Evolutionary conservation across 345 rosid genomes (phyloP).

Genomic region (Lumnitzera racemosa): DNA sequence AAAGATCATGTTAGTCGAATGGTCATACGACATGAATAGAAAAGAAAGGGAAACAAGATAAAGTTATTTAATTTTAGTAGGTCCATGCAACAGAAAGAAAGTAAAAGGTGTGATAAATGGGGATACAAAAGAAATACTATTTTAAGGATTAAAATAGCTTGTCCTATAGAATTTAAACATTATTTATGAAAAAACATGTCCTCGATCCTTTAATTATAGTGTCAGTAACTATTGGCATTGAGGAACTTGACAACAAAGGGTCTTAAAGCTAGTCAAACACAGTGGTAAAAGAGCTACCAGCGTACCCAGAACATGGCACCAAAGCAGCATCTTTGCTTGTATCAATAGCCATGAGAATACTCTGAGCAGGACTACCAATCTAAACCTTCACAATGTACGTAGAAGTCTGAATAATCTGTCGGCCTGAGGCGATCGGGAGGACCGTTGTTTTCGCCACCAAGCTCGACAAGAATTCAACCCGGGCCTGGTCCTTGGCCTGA

Average conservation of each 20-base stretch:
- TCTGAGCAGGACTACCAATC: conserved; percentile 79
- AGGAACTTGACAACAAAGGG: conserved; percentile 54
- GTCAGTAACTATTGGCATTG: conserved; percentile 72
- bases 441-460: conserved; percentile 54
- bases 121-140: no score
- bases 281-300: conserved; percentile 64
- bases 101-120: no score
- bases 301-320: conserved; percentile 76
- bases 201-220: no score
- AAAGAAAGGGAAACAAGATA: no score
- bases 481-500: conserved; percentile 61
- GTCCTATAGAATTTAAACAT: no score
- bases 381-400: conserved; percentile 67
- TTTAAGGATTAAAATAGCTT: no score
- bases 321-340: conserved; percentile 86
- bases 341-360: conserved; percentile 82
- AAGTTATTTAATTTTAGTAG: no score
- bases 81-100: no score
- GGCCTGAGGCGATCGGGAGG: conserved; percentile 90
- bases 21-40: no score
- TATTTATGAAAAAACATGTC: no score
- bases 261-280: conserved; percentile 44
- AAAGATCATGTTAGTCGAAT: no score
- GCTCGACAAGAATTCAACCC: conserved; percentile 63
- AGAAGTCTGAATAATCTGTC: conserved; percentile 71